Base-by-base conservation (phyloP, 78 protist genomes). In the Guillardia theta region DNA sequence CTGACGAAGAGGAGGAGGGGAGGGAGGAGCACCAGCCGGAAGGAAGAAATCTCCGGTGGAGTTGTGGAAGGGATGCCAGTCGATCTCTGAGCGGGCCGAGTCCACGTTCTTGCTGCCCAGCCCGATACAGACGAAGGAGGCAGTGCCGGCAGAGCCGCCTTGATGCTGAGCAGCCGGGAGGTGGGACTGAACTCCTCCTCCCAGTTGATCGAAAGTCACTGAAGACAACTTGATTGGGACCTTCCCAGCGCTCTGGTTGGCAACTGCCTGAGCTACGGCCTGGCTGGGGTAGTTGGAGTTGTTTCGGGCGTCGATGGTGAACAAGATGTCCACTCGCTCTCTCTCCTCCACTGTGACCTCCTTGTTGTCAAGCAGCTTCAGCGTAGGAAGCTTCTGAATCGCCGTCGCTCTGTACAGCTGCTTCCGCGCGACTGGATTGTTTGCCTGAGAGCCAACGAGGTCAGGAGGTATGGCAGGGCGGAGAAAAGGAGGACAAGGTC, bases 291-390 rank as follows among this genome's bases (percentile, higher is more conserved):
- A 70, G 33, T 24, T 70, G 36, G 9, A 43, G 41, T 36, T 33
- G 10, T 36, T 18, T 36, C 83, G 83, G 83, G 9, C 36, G 45
- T 70, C 83, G 46, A 70, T 70, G 41, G 83, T 43, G 48, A 78
- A 78, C 15, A 78, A 50, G 48, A 37, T 22, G 24, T 95, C 96
- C 36, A 88, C 87, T 1, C 94, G 44, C 46, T 93, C 96, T 22
- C 96, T 87, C 77, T 96, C 97, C 2, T 96, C 97, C n/a, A 18
- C 36, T 0, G 93, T 4, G 43, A 96, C 39, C 44, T 62, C 94
- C 64, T 70, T 48, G 33, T 64, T 92, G 48, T 96, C 97, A 1
- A 96, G 41, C 4, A 64, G 22, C 33, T 6, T 36, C 39, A 92
- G 83, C 21, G 83, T 5, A 19, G 93, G 87, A 4, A 96, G 48